Evolutionary conservation across 2,329 filamentous ascomycete species (phyloP).

Genomic region (Zopfia rhizophila): DNA sequence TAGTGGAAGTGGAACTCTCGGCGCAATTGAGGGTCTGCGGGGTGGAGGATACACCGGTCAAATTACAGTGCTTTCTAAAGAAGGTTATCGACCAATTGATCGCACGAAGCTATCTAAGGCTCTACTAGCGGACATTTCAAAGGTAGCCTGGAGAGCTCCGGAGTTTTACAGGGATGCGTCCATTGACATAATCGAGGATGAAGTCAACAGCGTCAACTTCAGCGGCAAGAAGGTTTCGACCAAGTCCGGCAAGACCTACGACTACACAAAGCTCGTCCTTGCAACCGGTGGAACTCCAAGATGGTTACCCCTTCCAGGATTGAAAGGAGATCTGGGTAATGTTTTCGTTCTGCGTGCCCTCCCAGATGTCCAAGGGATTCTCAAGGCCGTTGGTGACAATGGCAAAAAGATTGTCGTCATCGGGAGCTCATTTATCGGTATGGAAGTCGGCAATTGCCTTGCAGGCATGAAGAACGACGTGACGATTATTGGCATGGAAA

Average conservation of each 20-base stretch:
- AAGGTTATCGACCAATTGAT: slow-evolving; percentile 89
- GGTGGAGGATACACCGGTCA: slow-evolving; percentile 81
- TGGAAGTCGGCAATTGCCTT: slow-evolving; percentile 90
- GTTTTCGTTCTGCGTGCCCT: slow-evolving; percentile 85
- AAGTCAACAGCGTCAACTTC: slow-evolving; percentile 82
- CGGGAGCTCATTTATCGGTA: slow-evolving; percentile 95
- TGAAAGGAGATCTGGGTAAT: slow-evolving; percentile 82
- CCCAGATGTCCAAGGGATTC: slow-evolving; percentile 80
- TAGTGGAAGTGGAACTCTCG: slow-evolving; percentile 83
- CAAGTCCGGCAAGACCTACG: slow-evolving; percentile 73
- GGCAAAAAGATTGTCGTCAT: slow-evolving; percentile 94
- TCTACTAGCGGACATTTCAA: slow-evolving; percentile 80
- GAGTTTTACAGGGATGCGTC: slow-evolving; percentile 77
- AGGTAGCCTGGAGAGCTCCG: slow-evolving; percentile 79
- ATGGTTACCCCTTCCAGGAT: slow-evolving; percentile 80
- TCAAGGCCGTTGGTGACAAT: slow-evolving; percentile 78
- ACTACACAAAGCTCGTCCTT: slow-evolving; percentile 89
- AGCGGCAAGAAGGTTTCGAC: slow-evolving; percentile 77
- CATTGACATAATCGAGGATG: slow-evolving; percentile 66
- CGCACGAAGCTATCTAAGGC: slow-evolving; percentile 96
- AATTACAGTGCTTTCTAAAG: slow-evolving; percentile 84
- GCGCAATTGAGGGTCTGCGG: slow-evolving; percentile 83
- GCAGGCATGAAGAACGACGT: slow-evolving; percentile 83
- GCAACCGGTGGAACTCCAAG: slow-evolving; percentile 86
- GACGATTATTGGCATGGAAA: slow-evolving; percentile 88